Percentiles rank a stretch among this genome's conserved stretches.
These are phyloP conservation scores for Annulohypoxylon stygium DNA, from an alignment of 495 filamentous ascomycete species.

Conservation along the genomic window DNA sequence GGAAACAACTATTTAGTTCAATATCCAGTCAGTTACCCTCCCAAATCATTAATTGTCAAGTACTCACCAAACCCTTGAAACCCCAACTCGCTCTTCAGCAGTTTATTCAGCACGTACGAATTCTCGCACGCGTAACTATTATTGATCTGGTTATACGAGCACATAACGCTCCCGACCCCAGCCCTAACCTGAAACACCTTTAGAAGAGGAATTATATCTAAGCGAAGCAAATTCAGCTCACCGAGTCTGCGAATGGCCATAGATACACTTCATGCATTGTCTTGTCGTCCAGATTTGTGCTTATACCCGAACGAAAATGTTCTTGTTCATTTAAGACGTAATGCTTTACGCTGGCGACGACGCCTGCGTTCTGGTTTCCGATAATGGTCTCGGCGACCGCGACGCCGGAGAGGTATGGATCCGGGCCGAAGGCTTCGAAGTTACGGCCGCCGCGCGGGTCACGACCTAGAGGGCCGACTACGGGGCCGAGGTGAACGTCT, in stretches of 20 bases:
- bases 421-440: constrained; percentile 76
- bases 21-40: not conserved
- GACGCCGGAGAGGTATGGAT: constrained; percentile 70
- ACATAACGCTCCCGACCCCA: constrained; percentile 73
- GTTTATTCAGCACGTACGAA: constrained; percentile 60
- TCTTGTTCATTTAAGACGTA: constrained; percentile 66
- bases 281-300: constrained; percentile 72
- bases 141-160: constrained; percentile 70
- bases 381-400: constrained; percentile 66
- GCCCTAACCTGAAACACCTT: constrained; percentile 25
- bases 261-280: constrained; percentile 78
- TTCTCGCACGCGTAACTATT: constrained; percentile 60
- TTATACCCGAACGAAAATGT: constrained; percentile 56
- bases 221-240: constrained; percentile 51
- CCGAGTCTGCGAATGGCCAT: constrained; percentile 77
- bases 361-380: constrained; percentile 68
- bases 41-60: not conserved
- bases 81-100: constrained; percentile 66
- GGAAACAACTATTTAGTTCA: constrained; percentile 69
- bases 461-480: constrained; percentile 66
- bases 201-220: no score
- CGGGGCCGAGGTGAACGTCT: constrained; percentile 66
- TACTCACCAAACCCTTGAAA: constrained; percentile 73
- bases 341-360: constrained; percentile 72
- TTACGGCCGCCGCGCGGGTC: constrained; percentile 72